Percentiles rank a stretch among this genome's conserved stretches.
Conservation (phyloP, 495 filamentous ascomycete genomes). For the Daldinia vernicosa region DNA sequence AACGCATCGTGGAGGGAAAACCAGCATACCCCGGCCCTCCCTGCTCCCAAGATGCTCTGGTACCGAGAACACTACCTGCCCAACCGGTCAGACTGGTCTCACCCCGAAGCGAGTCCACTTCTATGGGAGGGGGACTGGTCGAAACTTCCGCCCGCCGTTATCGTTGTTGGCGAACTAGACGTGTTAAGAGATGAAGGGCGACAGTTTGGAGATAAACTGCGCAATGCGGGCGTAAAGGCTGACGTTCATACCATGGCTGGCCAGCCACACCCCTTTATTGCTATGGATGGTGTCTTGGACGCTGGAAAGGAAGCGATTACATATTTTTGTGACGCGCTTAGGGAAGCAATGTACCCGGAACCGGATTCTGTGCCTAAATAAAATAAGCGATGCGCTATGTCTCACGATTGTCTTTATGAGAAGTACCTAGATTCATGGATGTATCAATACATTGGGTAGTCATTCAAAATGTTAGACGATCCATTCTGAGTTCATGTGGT, state of each 20-base stretch:
- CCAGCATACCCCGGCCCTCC: conserved; percentile 60
- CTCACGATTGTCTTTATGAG: background rate
- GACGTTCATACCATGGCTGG: conserved; percentile 66
- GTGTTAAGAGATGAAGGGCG: conserved; percentile 63
- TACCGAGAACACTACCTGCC: conserved; percentile 67
- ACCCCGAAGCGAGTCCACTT: conserved; percentile 65
- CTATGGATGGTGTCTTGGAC: conserved; percentile 65
- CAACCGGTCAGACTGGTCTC: conserved; percentile 51
- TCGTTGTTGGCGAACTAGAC: conserved; percentile 67
- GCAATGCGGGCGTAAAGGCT: conserved; percentile 56
- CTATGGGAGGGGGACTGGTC: conserved; percentile 61
- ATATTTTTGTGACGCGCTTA: conserved; percentile 61
- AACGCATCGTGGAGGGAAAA: conserved; percentile 60
- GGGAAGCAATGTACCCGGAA: conserved; percentile 30
- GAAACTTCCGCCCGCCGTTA: conserved; percentile 58
- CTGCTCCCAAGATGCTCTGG: conserved; percentile 67
- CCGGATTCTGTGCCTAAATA: background rate
- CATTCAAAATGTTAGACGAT: background rate
- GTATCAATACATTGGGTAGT: background rate
- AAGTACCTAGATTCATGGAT: background rate
- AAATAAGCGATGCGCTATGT: background rate
- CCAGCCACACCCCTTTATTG: conserved; percentile 70
- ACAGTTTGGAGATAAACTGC: conserved; percentile 61
- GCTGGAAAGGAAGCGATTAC: conserved; percentile 64
- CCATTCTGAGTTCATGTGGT: background rate